Evolutionary conservation across 2,329 filamentous ascomycete genomes (phyloP), one percentile per base, ranked within the genome.

Genomic region (Exophiala viscosa): DNA sequence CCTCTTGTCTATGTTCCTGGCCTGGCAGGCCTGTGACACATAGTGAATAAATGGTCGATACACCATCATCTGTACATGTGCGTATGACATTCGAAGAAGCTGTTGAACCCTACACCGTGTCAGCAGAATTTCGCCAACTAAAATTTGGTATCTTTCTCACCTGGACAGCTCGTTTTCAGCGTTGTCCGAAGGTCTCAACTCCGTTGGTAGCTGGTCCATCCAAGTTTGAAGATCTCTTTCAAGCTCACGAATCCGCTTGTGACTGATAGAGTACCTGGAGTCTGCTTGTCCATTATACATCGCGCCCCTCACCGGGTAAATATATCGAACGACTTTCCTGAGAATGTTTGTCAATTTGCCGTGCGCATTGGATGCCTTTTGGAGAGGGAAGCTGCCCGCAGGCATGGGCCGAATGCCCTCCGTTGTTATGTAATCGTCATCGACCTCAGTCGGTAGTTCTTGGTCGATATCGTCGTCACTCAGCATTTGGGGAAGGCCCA

Each of bases 171-270:
- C 84, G 32, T 85, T 80, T 1, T 85, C 78, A 0, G 85, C 87
- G 45, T 93, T 89, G 0, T 85, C 81, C 56, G 88, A 90, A 1
- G 90, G 90, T 55, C 87, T 85, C 70, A 96, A 83, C 48, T 84
- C 82, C 60, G 84, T 77, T 0, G 91, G 92, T 20, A 99, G 68
- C 52, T 77, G 73, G 48, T 83, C 80, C 70, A 84, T 79, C 83
- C 83, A 86, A 11, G 71, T 68, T 62, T 84, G 80, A 47, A 86
- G 69, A 62, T 85, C 82, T 49, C 77, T 73, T 65, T 86, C 83
- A 49, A 86, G 79, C 59, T 85, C 82, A 17, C 81, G 75, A 35
- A 86, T 85, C 59, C 80, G 79, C 2, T 81, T 79, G 62, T 85
- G 83, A 55, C 81, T 81, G 47, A 86, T 80, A 44, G 80, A 78